A percentile compares a stretch with the other conserved stretches of the same genome.
Evolutionary conservation across 1,284 basidiomycete genomes (phyloP).

Genomic region (Fomitiporia mediterranea): DNA sequence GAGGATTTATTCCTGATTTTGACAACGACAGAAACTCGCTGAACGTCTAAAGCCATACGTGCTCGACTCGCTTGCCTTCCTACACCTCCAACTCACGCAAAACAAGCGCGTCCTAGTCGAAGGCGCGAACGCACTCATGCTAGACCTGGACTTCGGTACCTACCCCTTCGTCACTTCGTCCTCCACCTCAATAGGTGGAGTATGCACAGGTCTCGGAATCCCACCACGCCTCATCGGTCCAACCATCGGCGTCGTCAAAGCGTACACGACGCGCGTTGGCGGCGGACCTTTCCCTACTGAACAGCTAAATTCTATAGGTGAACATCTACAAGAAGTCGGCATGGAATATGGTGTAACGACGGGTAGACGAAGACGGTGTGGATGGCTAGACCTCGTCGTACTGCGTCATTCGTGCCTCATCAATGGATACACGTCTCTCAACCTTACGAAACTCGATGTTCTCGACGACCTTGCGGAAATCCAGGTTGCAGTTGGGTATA

Average conservation of each 20-base stretch:
- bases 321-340: constrained; percentile 91
- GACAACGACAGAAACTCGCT: constrained; percentile 61
- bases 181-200: constrained; percentile 89
- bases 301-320: constrained; percentile 82
- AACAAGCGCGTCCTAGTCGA: constrained; percentile 89
- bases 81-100: constrained; percentile 73
- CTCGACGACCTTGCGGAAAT: constrained; percentile 85
- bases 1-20: constrained; percentile 10
- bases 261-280: constrained; percentile 96
- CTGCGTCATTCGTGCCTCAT: constrained; percentile 90
- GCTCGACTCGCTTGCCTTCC: constrained; percentile 80
- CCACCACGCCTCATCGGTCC: constrained; percentile 85
- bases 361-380: constrained; percentile 87
- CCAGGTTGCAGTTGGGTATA: constrained; percentile 84
- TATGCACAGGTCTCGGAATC: constrained; percentile 94
- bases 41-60: constrained; percentile 86
- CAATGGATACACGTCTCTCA: constrained; percentile 93
- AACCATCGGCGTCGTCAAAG: constrained; percentile 92
- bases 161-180: constrained; percentile 97
- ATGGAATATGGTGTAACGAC: constrained; percentile 91
- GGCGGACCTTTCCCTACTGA: constrained; percentile 98
- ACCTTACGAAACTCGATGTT: constrained; percentile 95
- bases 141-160: constrained; percentile 96
- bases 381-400: constrained; percentile 97
- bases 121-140: constrained; percentile 97